These are phyloP conservation scores for Plasmodium yoelii DNA, from an alignment of 169 alveolate species.

Conservation along the genomic window DNA sequence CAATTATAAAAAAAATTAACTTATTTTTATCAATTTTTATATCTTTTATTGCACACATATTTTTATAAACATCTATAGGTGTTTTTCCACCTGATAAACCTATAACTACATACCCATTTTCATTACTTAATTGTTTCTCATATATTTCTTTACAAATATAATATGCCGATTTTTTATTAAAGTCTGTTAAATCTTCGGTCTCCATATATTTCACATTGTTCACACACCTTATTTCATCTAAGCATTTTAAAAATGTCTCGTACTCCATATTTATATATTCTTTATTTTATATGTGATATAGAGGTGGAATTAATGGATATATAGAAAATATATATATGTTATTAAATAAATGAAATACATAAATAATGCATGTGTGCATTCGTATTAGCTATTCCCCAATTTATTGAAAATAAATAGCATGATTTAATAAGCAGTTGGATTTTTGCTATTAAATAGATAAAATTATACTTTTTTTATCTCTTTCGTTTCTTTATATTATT, in stretches of 20 bases:
- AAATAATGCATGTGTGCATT: too few species aligned
- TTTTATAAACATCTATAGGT: slow-evolving; percentile 70
- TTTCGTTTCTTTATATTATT: too few species aligned
- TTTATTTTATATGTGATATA: too few species aligned
- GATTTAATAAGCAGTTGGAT: too few species aligned
- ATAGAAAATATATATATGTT: too few species aligned
- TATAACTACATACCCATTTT: slow-evolving; percentile 53
- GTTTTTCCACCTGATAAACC: slow-evolving; percentile 68
- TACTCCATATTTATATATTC: slow-evolving; percentile 20
- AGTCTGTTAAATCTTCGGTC: slow-evolving; percentile 31
- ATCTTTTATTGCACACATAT: slow-evolving; percentile 46
- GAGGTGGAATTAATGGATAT: too few species aligned
- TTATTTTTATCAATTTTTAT: slow-evolving; percentile 45
- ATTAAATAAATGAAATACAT: too few species aligned
- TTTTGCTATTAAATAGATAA: too few species aligned
- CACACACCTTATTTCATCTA: slow-evolving; percentile 24
- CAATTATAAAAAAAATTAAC: slow-evolving; percentile 62
- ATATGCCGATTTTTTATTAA: slow-evolving; percentile 51
- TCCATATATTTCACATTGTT: slow-evolving; percentile 60
- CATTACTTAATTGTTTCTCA: slow-evolving; percentile 38
- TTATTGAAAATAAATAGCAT: too few species aligned
- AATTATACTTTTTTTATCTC: too few species aligned
- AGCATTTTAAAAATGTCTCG: neutral
- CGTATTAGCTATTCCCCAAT: too few species aligned
- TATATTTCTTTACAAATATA: slow-evolving; percentile 54